These are phyloP conservation scores for Anethum foeniculum DNA, from an alignment of 140 eudicot species.

Conservation along the genomic window DNA sequence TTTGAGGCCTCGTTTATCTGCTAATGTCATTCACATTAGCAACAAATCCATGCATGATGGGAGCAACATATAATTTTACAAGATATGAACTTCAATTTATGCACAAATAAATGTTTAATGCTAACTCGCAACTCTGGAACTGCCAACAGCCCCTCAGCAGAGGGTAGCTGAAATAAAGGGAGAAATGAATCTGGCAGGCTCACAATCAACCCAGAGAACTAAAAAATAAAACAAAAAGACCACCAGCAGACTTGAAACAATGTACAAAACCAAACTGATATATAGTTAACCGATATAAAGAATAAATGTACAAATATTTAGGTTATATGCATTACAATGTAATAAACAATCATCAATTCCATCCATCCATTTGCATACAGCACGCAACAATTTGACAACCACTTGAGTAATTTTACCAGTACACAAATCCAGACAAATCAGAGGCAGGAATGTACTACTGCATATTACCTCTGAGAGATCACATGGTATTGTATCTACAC, in stretches of 20 bases:
- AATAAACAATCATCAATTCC: neutral
- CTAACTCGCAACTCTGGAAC: neutral
- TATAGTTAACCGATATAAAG: neutral
- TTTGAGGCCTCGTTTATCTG: neutral
- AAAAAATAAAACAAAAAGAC: neutral
- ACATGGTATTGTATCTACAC: conserved; percentile 10
- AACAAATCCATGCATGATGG: neutral
- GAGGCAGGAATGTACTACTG: conserved; percentile 1
- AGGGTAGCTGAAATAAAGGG: neutral
- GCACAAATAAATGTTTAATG: neutral
- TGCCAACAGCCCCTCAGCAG: neutral
- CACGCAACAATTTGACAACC: neutral
- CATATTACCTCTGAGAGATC: neutral
- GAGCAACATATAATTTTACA: neutral
- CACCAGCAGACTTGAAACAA: neutral
- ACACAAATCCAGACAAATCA: neutral
- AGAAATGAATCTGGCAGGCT: neutral
- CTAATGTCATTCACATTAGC: neutral
- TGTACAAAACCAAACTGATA: neutral
- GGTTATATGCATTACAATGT: neutral
- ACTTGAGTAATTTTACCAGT: neutral
- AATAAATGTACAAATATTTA: neutral
- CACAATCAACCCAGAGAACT: neutral
- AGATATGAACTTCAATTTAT: neutral
- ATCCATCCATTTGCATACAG: neutral